A percentile compares a stretch with the other conserved stretches of the same genome.
Conservation (phyloP, 2,329 filamentous ascomycete species). For the Leptographium radiaticola region DNA sequence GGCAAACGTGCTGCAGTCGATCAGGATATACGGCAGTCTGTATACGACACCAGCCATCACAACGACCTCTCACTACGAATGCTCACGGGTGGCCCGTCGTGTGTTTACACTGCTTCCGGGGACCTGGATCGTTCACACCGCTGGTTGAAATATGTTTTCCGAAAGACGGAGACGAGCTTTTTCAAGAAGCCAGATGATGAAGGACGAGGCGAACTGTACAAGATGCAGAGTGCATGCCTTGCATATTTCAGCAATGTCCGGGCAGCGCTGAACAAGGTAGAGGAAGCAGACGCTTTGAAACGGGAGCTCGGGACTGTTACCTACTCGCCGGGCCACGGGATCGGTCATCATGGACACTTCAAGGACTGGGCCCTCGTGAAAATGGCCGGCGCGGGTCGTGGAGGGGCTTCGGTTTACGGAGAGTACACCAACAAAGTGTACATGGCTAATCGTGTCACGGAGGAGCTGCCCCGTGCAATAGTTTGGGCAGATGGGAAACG, state of each 20-base stretch:
- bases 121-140: not conserved
- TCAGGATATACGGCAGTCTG: not conserved
- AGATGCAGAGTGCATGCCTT: not conserved
- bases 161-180: not conserved
- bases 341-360: not conserved
- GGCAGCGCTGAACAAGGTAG: not conserved
- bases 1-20: not conserved
- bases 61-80: not conserved
- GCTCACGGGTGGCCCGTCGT: no score
- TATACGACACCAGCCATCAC: not conserved
- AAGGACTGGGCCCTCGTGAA: not conserved
- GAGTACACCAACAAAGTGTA: not conserved
- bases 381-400: not conserved
- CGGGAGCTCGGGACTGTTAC: not conserved
- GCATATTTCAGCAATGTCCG: not conserved
- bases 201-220: not conserved
- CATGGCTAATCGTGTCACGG: not conserved
- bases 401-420: not conserved
- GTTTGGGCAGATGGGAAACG: not conserved
- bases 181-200: not conserved
- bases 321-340: not conserved
- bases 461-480: not conserved
- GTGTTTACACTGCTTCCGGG: not conserved
- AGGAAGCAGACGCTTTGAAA: not conserved
- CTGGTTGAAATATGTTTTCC: not conserved